Evolutionary conservation across 352 stramenopile genomes (phyloP).

Genomic region (Phytophthora pluvialis): DNA sequence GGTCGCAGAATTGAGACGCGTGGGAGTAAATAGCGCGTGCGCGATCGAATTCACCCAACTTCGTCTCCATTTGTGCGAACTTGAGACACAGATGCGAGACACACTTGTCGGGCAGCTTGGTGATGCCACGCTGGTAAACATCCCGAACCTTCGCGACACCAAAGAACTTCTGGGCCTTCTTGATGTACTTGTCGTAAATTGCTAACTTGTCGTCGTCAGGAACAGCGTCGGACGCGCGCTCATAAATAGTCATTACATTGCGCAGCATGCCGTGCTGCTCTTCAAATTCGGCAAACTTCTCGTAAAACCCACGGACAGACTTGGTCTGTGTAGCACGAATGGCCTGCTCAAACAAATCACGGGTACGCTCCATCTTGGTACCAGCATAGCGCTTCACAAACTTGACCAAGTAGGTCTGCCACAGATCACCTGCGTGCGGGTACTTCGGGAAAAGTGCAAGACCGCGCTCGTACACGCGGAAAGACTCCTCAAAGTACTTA

Average conservation of each 20-base stretch:
- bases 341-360: constrained; percentile 97
- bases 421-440: constrained; percentile 96
- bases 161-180: constrained; percentile 96
- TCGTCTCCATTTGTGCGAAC: constrained; percentile 97
- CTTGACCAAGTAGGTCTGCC: constrained; percentile 94
- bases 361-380: constrained; percentile 96
- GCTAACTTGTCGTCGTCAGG: constrained; percentile 91
- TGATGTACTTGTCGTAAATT: constrained; percentile 95
- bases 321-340: constrained; percentile 84
- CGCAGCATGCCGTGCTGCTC: constrained; percentile 96
- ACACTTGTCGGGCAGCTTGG: constrained; percentile 92
- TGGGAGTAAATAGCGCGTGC: constrained; percentile 96
- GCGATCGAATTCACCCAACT: constrained; percentile 97
- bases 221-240: constrained; percentile 91
- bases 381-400: constrained; percentile 97
- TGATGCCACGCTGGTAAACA: constrained; percentile 97
- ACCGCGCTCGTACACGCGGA: constrained; percentile 93
- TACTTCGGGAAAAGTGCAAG: constrained; percentile 89
- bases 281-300: constrained; percentile 96
- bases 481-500: constrained; percentile 97
- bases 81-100: constrained; percentile 94
- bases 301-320: constrained; percentile 84
- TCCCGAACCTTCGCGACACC: constrained; percentile 95
- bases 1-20: constrained; percentile 97
- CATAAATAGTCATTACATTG: constrained; percentile 96